These are phyloP conservation scores for Shiraia sp. DNA, from an alignment of 2,329 filamentous ascomycete species.

Conservation along the genomic window DNA sequence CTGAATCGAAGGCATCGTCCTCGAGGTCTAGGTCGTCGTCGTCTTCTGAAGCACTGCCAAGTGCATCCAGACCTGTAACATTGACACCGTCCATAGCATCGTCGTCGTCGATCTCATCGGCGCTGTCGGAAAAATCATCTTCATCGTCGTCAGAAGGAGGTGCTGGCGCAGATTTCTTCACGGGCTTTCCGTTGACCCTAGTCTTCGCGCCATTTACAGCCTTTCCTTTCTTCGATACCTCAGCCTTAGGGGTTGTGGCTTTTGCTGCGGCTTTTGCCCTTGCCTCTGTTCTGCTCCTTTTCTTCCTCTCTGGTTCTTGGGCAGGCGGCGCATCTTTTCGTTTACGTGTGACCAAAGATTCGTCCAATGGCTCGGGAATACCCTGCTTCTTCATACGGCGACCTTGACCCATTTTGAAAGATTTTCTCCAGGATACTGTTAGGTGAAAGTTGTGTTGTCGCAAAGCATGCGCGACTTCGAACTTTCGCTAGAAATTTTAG, in stretches of 20 bases:
- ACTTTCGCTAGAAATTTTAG: conserved; percentile 21
- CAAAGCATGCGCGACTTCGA: conserved; percentile 18
- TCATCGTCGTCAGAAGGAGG: conserved; percentile 35
- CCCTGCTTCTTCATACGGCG: conserved; percentile 97
- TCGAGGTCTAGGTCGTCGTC: conserved; percentile 45
- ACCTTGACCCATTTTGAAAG: conserved; percentile 73
- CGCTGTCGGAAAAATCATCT: conserved; percentile 35
- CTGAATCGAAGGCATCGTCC: conserved; percentile 62
- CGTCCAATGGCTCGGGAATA: conserved; percentile 78
- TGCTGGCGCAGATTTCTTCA: conserved; percentile 36
- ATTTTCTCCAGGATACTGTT: neutral
- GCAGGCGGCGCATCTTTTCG: conserved; percentile 73
- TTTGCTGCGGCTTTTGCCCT: conserved; percentile 25
- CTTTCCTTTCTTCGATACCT: conserved; percentile 44
- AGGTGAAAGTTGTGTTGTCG: conserved; percentile 5
- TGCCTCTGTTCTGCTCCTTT: conserved; percentile 54
- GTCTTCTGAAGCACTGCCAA: conserved; percentile 44
- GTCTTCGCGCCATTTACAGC: conserved; percentile 42
- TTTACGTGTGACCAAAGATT: conserved; percentile 76
- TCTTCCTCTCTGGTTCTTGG: conserved; percentile 59
- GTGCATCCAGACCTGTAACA: conserved; percentile 44
- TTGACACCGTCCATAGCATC: conserved; percentile 43
- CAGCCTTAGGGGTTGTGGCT: conserved; percentile 18
- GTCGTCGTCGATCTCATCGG: conserved; percentile 37
- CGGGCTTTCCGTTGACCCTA: conserved; percentile 30